These are phyloP conservation scores for Cladophialophora psammophila DNA, from an alignment of 2,329 filamentous ascomycete species.

Conservation along the genomic window DNA sequence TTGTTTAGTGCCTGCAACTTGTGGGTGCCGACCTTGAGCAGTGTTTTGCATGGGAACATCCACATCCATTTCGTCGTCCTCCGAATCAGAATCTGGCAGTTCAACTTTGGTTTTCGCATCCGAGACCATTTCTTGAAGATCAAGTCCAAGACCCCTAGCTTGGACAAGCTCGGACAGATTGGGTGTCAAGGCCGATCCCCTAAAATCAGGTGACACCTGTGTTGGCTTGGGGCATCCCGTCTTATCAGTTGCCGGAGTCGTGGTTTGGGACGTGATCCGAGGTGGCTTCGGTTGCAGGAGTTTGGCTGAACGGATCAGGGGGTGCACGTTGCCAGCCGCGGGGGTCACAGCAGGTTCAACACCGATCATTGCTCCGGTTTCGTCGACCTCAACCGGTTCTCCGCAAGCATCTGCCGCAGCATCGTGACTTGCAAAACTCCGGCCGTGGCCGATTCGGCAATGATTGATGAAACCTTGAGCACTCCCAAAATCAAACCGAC, in stretches of 20 bases:
- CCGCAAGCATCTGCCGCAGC: slow-evolving; percentile 89
- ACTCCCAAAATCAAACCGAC: slow-evolving; percentile 90
- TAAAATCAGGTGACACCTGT: slow-evolving; percentile 35
- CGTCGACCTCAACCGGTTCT: slow-evolving; percentile 76
- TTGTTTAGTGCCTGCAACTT: slow-evolving; percentile 50
- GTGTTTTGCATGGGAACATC: slow-evolving; percentile 40
- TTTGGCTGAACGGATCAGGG: slow-evolving; percentile 65
- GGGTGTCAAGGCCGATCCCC: slow-evolving; percentile 59
- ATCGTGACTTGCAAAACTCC: slow-evolving; percentile 95
- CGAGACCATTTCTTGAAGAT: slow-evolving; percentile 67
- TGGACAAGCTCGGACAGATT: slow-evolving; percentile 72
- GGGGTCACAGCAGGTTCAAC: slow-evolving; percentile 40
- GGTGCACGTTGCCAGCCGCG: slow-evolving; percentile 65
- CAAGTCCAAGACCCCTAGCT: slow-evolving; percentile 66
- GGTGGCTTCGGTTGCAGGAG: slow-evolving; percentile 46
- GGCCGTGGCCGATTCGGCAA: slow-evolving; percentile 91
- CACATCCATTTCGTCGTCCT: slow-evolving; percentile 46
- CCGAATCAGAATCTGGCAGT: slow-evolving; percentile 49
- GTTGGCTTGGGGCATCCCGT: slow-evolving; percentile 15
- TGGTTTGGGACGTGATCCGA: slow-evolving; percentile 12
- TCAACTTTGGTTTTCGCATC: slow-evolving; percentile 57
- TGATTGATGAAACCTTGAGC: slow-evolving; percentile 99
- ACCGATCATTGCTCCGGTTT: slow-evolving; percentile 58
- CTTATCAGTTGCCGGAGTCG: neutral
- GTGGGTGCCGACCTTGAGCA: slow-evolving; percentile 35